Evolutionary conservation across 345 rosid species (phyloP).

Genomic region (Litchi chinensis): DNA sequence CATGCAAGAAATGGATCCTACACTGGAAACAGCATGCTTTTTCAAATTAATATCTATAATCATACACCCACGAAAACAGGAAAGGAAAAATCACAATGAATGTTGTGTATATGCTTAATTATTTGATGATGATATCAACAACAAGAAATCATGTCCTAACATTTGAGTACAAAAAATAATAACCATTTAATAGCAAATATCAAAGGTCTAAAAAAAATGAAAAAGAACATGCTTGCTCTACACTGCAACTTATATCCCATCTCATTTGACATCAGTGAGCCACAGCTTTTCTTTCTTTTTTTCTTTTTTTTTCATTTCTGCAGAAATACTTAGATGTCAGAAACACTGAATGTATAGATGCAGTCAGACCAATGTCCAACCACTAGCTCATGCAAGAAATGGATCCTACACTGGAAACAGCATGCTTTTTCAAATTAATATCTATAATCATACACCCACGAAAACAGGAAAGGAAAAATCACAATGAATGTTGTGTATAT

Average conservation of each 20-base stretch:
- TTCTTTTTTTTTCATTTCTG: background rate
- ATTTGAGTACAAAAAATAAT: background rate
- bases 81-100: background rate
- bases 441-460: background rate
- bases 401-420: background rate
- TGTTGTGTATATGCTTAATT: background rate
- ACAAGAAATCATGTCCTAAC: background rate
- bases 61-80: background rate
- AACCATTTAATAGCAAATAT: background rate
- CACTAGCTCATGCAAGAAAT: background rate
- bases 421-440: slow-evolving; percentile 1
- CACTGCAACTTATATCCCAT: background rate
- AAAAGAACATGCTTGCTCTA: background rate
- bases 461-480: background rate
- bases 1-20: slow-evolving; percentile 4
- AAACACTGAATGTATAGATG: background rate
- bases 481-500: background rate
- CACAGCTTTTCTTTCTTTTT: background rate
- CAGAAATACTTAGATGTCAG: background rate
- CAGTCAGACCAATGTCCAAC: background rate
- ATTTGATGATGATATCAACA: background rate
- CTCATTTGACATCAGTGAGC: background rate
- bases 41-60: background rate
- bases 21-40: background rate
- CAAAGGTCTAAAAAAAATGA: too few species aligned